Percentiles rank a stretch among this genome's conserved stretches.
Conservation (phyloP, 164 flowering plant species). For the Berberis thunbergii region DNA sequence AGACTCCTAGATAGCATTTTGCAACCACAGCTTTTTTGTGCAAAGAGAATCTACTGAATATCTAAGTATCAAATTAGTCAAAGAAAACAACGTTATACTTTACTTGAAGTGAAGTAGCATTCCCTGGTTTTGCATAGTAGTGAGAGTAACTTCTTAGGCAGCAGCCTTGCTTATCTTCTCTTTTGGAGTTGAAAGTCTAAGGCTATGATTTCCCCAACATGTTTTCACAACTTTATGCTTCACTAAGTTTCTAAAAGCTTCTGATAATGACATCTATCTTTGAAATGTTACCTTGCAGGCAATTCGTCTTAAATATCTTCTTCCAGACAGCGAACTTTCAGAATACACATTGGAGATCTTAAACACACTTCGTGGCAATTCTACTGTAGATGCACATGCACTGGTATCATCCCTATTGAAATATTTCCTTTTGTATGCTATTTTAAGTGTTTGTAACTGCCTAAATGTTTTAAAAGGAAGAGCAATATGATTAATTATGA, state of each 20-base stretch:
- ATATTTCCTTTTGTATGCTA: not conserved
- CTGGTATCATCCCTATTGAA: slow-evolving; percentile 40
- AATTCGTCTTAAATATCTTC: slow-evolving; percentile 54
- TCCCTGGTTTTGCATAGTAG: no score
- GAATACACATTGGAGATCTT: slow-evolving; percentile 53
- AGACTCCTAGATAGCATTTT: no score
- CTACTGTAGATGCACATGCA: slow-evolving; percentile 73
- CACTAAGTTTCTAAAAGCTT: not conserved
- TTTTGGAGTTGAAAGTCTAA: no score
- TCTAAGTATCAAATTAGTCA: no score
- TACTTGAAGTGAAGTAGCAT: no score
- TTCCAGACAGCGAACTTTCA: slow-evolving; percentile 78
- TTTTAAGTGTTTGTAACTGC: not conserved
- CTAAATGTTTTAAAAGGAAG: no score
- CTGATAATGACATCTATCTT: not conserved
- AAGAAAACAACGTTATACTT: no score
- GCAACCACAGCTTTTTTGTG: no score
- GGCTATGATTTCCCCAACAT: not conserved
- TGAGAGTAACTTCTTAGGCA: no score
- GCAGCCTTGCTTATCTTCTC: no score
- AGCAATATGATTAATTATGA: no score
- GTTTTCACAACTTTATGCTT: not conserved
- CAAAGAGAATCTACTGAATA: no score
- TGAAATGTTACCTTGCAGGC: slow-evolving; percentile 39
- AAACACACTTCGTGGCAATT: slow-evolving; percentile 68